A percentile compares a stretch with the other conserved stretches of the same genome.
phyloP scores from a whole-genome alignment of 805 yeast species.

The Schwanniomyces pseudopolymorphus region DNA sequence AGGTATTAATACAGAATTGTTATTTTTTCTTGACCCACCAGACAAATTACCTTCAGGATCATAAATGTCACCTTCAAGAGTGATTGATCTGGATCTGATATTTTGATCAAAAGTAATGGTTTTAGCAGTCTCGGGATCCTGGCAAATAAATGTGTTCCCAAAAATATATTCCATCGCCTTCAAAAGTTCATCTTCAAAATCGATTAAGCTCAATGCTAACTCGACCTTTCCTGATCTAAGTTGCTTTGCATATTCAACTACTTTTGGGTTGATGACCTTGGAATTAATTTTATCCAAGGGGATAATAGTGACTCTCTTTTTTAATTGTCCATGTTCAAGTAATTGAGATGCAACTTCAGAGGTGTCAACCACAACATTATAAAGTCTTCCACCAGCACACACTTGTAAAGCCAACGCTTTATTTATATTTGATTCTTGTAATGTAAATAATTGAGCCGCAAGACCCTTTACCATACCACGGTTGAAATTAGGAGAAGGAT shows the following conservation, averaged over 20 bases:
- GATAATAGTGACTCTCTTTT: conserved; percentile 83
- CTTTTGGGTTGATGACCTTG: conserved; percentile 48
- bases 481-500: conserved; percentile 63
- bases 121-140: conserved; percentile 86
- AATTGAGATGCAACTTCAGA: conserved; percentile 82
- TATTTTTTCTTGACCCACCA: conserved; percentile 81
- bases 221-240: conserved; percentile 84
- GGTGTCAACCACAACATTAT: conserved; percentile 86
- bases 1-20: conserved; percentile 57
- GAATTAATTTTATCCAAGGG: conserved; percentile 86
- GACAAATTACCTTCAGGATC: conserved; percentile 96
- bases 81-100: conserved; percentile 78
- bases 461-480: conserved; percentile 74
- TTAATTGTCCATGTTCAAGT: conserved; percentile 73
- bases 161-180: conserved; percentile 91
- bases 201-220: conserved; percentile 79
- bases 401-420: conserved; percentile 85
- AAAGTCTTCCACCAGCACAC: conserved; percentile 90
- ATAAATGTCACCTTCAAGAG: conserved; percentile 89
- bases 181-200: conserved; percentile 65
- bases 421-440: conserved; percentile 54
- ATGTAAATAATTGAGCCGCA: conserved; percentile 78
- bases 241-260: conserved; percentile 66
- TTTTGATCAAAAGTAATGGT: conserved; percentile 83
- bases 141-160: conserved; percentile 85